These are phyloP conservation scores for Microthyrium microscopicum DNA, from an alignment of 2,329 filamentous ascomycete species.

Conservation along the genomic window DNA sequence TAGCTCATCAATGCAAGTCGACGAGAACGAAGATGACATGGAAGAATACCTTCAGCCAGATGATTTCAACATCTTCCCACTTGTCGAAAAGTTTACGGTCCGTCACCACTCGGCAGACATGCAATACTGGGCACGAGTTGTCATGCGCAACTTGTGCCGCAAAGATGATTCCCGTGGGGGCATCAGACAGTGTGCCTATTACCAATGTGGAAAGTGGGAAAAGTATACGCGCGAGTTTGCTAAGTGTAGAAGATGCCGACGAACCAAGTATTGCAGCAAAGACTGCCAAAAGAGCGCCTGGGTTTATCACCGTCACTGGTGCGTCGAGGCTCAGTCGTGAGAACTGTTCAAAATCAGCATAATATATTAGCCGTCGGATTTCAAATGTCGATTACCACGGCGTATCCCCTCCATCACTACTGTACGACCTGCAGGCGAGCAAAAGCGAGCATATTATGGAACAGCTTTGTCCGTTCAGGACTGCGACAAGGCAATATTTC, in stretches of 20 bases:
- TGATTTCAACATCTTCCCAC: conserved; percentile 94
- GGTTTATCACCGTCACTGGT: conserved; percentile 98
- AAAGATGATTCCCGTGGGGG: conserved; percentile 92
- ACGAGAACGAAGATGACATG: conserved; percentile 47
- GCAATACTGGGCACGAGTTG: conserved; percentile 98
- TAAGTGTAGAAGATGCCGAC: conserved; percentile 87
- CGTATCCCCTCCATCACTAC: no score
- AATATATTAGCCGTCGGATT: no score
- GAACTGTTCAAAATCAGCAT: background rate
- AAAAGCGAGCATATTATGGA: no score
- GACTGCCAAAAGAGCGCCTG: conserved; percentile 98
- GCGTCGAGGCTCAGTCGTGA: conserved; percentile 45
- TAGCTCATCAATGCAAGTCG: background rate
- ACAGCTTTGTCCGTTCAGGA: no score
- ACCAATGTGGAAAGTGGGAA: conserved; percentile 97
- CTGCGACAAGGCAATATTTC: no score
- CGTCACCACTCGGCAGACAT: conserved; percentile 90
- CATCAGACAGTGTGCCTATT: conserved; percentile 94
- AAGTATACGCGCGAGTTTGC: conserved; percentile 93
- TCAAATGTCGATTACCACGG: no score
- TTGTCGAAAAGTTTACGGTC: conserved; percentile 96
- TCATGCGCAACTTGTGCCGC: conserved; percentile 95
- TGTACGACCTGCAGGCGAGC: no score
- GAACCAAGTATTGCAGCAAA: conserved; percentile 99
- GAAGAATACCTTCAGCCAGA: conserved; percentile 85